A percentile compares a stretch with the other conserved stretches of the same genome.
These are phyloP conservation scores for Penicillium oxalicum DNA, from an alignment of 2,329 filamentous ascomycete species.

Conservation along the genomic window DNA sequence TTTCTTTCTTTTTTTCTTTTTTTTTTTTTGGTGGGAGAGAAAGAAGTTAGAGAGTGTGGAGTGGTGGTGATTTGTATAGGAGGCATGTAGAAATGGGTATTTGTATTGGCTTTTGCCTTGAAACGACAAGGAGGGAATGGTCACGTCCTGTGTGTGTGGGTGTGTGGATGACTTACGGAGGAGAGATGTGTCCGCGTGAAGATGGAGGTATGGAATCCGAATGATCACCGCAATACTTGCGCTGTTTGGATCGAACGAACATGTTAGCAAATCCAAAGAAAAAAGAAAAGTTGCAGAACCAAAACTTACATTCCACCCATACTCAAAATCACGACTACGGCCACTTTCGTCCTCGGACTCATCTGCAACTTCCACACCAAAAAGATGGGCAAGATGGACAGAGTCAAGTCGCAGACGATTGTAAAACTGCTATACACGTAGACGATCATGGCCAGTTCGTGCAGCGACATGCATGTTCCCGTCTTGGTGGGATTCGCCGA, in stretches of 20 bases:
- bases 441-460: slow-evolving; percentile 21
- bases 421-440: slow-evolving; percentile 49
- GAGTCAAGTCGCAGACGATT: slow-evolving; percentile 46
- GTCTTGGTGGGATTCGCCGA: slow-evolving; percentile 19
- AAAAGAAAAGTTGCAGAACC: background rate
- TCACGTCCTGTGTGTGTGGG: too few species aligned
- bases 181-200: slow-evolving; percentile 31
- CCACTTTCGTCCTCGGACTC: slow-evolving; percentile 44
- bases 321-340: slow-evolving; percentile 46
- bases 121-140: too few species aligned
- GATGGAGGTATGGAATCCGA: slow-evolving; percentile 40
- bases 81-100: background rate
- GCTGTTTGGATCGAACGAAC: slow-evolving; percentile 6
- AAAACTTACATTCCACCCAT: slow-evolving; percentile 44
- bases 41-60: background rate
- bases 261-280: background rate
- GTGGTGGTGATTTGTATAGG: background rate
- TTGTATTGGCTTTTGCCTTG: background rate
- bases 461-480: slow-evolving; percentile 35
- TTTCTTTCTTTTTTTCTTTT: too few species aligned
- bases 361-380: slow-evolving; percentile 51
- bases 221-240: slow-evolving; percentile 36
- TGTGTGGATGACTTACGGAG: slow-evolving; percentile 18
- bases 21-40: too few species aligned
- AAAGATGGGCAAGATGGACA: slow-evolving; percentile 49